Base-by-base conservation (phyloP, 2,329 filamentous ascomycete genomes). In the Pseudofabraea citricarpa region DNA sequence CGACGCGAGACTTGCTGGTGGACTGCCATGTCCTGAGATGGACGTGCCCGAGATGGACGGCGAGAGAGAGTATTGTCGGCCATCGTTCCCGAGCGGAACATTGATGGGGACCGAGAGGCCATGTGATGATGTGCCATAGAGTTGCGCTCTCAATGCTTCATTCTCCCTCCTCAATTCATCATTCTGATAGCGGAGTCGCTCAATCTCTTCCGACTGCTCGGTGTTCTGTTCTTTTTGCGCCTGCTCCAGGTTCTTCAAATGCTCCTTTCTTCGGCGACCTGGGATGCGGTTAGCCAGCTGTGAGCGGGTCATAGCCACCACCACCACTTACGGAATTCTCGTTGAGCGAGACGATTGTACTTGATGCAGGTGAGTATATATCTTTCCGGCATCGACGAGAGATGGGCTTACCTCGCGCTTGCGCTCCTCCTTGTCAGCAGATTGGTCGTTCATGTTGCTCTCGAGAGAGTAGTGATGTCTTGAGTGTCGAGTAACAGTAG, bases 261-360 rank as follows among this genome's bases (percentile, higher is more conserved):
- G 66, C 47, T 69, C 66, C 53, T 70, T 70, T 41, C 67, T 62
- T 47, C 67, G 56, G 46, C 66, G 65, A 26, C 67, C 67, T 70
- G 33, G n/a, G 32, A 40, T 26, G 3, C 55, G 48, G 21, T 45
- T 15, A 21, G 16, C 16, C 10, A 37, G n/a, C n/a, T n/a, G n/a
- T n/a, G n/a, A n/a, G n/a, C n/a, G n/a, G n/a, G n/a, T n/a, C n/a
- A n/a, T n/a, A n/a, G n/a, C n/a, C n/a, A n/a, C n/a, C n/a, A n/a
- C n/a, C n/a, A n/a, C n/a, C n/a, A 54, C 65, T 52, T 65, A 69
- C 66, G 64, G 49, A 70, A 70, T 50, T 69, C 64, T 51, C 67
- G 54, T 44, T 70, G 67, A 36, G 67, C 67, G 50, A 69, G 64
- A 37, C 66, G 61, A 47, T 70, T 70, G 51, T 63, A 63, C 60